Percentiles rank a stretch among this genome's conserved stretches.
phyloP scores from a whole-genome alignment of 257 asterid species.

The Thymus mandschuricus region DNA sequence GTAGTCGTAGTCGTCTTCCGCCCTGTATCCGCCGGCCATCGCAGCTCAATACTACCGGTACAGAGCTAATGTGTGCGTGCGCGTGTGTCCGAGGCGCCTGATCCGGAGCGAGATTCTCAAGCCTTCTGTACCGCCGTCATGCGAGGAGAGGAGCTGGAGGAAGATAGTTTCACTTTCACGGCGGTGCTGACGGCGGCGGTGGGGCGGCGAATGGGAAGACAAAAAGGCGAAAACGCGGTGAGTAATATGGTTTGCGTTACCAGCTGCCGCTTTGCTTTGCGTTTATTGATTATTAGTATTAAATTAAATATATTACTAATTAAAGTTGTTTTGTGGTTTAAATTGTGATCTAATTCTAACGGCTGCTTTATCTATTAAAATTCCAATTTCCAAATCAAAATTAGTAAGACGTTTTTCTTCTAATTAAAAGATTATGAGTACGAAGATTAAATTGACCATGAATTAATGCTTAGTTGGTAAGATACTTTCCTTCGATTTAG shows the following conservation, averaged over 20 bases:
- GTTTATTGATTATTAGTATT: not conserved
- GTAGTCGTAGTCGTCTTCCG: slow-evolving; percentile 71
- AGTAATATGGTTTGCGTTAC: slow-evolving; percentile 7
- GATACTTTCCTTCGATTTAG: no score
- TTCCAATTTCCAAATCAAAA: not conserved
- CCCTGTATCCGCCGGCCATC: slow-evolving; percentile 65
- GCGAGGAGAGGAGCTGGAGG: not conserved
- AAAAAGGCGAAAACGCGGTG: slow-evolving; percentile 21
- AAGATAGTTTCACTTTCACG: not conserved
- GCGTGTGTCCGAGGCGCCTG: slow-evolving; percentile 16
- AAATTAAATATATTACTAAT: no score
- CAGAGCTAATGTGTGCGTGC: not conserved
- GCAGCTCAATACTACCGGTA: slow-evolving; percentile 11
- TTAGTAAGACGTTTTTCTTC: no score
- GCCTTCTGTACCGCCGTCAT: slow-evolving; percentile 1
- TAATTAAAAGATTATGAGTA: no score
- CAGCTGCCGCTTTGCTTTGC: slow-evolving; percentile 19
- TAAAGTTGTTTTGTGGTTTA: not conserved
- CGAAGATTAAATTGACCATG: no score
- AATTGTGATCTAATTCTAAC: not conserved
- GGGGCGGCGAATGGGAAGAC: not conserved
- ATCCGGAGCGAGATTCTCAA: slow-evolving; percentile 22
- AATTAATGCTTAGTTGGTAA: no score
- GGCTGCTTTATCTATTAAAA: not conserved
- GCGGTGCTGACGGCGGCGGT: slow-evolving; percentile 18